Percentiles rank a stretch among this genome's conserved stretches.
phyloP scores from a whole-genome alignment of 345 rosid species.

The Rubroshorea leprosula region DNA sequence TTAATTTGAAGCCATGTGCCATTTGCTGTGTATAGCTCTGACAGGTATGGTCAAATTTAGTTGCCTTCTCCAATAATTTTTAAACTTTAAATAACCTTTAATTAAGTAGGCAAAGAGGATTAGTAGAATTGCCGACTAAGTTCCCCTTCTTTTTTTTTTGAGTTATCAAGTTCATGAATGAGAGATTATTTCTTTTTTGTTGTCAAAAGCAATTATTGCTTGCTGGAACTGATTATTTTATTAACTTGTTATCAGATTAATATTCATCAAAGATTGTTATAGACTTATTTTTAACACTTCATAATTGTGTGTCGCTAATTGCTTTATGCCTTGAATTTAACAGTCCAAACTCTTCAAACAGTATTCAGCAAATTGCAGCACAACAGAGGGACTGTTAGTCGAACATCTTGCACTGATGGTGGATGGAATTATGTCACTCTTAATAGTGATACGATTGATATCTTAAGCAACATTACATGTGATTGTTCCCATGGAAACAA shows the following conservation, averaged over 20 bases:
- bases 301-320: background rate
- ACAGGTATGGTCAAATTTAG: too few species aligned
- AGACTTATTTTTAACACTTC: background rate
- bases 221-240: too few species aligned
- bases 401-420: constrained; percentile 37
- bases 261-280: background rate
- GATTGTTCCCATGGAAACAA: constrained; percentile 31
- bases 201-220: too few species aligned
- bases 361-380: constrained; percentile 36
- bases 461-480: constrained; percentile 38
- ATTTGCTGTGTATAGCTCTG: too few species aligned
- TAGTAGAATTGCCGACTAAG: too few species aligned
- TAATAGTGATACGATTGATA: background rate
- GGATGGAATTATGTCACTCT: constrained; percentile 23
- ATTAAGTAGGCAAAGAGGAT: too few species aligned
- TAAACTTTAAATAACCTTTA: too few species aligned
- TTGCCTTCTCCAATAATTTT: too few species aligned
- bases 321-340: constrained; percentile 6
- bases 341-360: constrained; percentile 48
- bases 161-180: background rate
- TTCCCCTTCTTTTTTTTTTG: too few species aligned
- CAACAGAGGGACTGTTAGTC: constrained; percentile 24
- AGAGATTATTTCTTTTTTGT: too few species aligned
- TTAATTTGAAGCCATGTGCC: too few species aligned
- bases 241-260: background rate